A percentile compares a stretch with the other conserved stretches of the same genome.
Evolutionary conservation across 768 basidiomycete genomes (phyloP).

Genomic region (Arthromyces matolae): DNA sequence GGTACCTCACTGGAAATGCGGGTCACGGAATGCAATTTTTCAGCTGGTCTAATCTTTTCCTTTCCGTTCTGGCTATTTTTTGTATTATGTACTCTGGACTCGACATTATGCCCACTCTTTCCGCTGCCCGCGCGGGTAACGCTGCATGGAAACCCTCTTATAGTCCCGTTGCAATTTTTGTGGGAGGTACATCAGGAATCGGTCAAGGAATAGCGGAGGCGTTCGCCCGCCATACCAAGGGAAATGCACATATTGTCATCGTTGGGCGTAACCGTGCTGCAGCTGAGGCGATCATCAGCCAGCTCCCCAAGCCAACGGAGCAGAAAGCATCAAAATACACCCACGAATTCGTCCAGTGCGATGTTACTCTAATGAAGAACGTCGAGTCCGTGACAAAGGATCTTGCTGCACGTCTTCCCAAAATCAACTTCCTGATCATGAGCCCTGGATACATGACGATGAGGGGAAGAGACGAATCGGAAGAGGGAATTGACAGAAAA

Average conservation of each 20-base stretch:
- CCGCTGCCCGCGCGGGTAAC: constrained; percentile 24
- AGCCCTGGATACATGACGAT: constrained; percentile 40
- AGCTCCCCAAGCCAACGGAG: constrained; percentile 30
- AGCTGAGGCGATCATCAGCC: constrained; percentile 38
- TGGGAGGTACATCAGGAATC: constrained; percentile 41
- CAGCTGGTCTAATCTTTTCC: too few species aligned
- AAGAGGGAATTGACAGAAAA: constrained; percentile 33
- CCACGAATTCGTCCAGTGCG: constrained; percentile 45
- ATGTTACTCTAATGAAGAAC: constrained; percentile 44
- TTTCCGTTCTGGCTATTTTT: too few species aligned
- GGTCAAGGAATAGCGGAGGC: constrained; percentile 41
- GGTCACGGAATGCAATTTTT: too few species aligned
- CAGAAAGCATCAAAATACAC: constrained; percentile 14
- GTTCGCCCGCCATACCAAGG: constrained; percentile 40
- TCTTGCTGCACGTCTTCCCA: constrained; percentile 33
- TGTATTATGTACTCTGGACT: too few species aligned
- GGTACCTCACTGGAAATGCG: too few species aligned
- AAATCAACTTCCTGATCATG: constrained; percentile 49
- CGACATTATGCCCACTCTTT: constrained; percentile 25
- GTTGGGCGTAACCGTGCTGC: constrained; percentile 45
- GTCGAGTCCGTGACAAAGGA: constrained; percentile 30
- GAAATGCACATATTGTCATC: constrained; percentile 45
- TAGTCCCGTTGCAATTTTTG: constrained; percentile 32
- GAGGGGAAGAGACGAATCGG: constrained; percentile 31
- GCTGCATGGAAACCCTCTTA: constrained; percentile 18